phyloP scores from a whole-genome alignment of 1,139 yeast species.

The Spathaspora sp. region DNA sequence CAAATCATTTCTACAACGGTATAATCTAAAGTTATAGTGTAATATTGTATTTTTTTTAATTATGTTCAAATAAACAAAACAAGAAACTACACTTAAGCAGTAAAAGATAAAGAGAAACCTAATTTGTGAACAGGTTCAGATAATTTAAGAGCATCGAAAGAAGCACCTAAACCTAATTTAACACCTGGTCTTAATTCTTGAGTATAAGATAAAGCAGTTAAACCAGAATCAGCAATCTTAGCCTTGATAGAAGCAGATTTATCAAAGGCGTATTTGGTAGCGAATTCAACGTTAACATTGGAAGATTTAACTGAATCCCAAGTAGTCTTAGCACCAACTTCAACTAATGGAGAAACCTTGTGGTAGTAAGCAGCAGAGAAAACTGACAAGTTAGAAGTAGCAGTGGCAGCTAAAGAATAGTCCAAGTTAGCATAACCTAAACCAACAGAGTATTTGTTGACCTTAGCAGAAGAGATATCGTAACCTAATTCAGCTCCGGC shows the following conservation, averaged over 20 bases:
- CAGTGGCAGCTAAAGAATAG: constrained; percentile 86
- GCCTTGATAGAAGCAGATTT: constrained; percentile 89
- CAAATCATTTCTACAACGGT: background rate
- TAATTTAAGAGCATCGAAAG: constrained; percentile 93
- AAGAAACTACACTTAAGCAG: constrained; percentile 54
- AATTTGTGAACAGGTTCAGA: constrained; percentile 98
- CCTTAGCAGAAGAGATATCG: constrained; percentile 89
- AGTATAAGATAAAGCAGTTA: constrained; percentile 91
- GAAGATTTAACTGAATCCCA: constrained; percentile 83
- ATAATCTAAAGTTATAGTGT: background rate
- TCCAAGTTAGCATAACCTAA: constrained; percentile 89
- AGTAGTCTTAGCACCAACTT: constrained; percentile 97
- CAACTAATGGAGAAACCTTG: constrained; percentile 85
- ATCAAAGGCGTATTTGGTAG: constrained; percentile 92
- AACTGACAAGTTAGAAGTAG: constrained; percentile 85
- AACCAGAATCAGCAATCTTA: constrained; percentile 95
- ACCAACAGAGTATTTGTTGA: constrained; percentile 93
- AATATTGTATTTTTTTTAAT: background rate
- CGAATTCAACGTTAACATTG: constrained; percentile 81
- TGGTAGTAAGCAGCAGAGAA: constrained; percentile 98
- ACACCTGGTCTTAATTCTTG: constrained; percentile 97
- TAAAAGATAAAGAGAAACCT: constrained; percentile 90
- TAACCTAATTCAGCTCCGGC: constrained; percentile 98
- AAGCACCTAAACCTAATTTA: constrained; percentile 95
- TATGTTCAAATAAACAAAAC: too few species aligned